phyloP scores from a whole-genome alignment of 2,329 filamentous ascomycete genomes.

The Lachnellula cervina region DNA sequence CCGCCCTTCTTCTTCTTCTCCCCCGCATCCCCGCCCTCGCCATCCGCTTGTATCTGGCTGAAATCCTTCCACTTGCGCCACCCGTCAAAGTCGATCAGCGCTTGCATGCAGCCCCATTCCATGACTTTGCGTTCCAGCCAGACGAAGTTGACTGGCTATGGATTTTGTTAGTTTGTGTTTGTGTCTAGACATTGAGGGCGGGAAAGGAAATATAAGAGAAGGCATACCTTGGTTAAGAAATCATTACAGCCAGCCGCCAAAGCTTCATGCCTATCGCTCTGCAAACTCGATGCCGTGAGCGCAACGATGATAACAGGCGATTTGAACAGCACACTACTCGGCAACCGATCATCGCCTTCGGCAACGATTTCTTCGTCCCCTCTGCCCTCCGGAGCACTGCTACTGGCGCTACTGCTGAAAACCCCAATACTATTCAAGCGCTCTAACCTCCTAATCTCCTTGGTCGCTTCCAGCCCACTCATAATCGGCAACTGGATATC shows the following conservation, averaged over 20 bases:
- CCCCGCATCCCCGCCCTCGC: constrained; percentile 29
- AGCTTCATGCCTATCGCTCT: constrained; percentile 92
- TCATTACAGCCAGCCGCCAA: constrained; percentile 95
- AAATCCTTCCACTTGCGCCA: constrained; percentile 98
- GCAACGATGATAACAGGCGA: constrained; percentile 97
- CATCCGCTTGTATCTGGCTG: constrained; percentile 34
- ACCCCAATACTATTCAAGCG: constrained; percentile 89
- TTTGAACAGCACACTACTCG: constrained; percentile 73
- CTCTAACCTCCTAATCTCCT: constrained; percentile 87
- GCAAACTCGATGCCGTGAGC: constrained; percentile 86
- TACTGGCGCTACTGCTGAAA: constrained; percentile 65
- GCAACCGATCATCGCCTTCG: constrained; percentile 63
- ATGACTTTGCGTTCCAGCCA: constrained; percentile 98
- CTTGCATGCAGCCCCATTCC: constrained; percentile 99
- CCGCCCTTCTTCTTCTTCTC: constrained; percentile 14
- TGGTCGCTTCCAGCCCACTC: constrained; percentile 90
- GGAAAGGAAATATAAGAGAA: neutral
- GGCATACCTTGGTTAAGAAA: constrained; percentile 86
- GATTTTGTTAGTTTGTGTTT: constrained; percentile 7
- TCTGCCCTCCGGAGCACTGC: constrained; percentile 43
- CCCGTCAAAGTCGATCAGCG: constrained; percentile 94
- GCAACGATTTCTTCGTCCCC: constrained; percentile 35
- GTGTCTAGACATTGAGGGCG: constrained; percentile 5
- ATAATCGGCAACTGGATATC: constrained; percentile 97
- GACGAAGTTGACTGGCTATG: constrained; percentile 88